Base-by-base conservation (phyloP, 306 rosid genomes). In the Inga laurina region DNA sequence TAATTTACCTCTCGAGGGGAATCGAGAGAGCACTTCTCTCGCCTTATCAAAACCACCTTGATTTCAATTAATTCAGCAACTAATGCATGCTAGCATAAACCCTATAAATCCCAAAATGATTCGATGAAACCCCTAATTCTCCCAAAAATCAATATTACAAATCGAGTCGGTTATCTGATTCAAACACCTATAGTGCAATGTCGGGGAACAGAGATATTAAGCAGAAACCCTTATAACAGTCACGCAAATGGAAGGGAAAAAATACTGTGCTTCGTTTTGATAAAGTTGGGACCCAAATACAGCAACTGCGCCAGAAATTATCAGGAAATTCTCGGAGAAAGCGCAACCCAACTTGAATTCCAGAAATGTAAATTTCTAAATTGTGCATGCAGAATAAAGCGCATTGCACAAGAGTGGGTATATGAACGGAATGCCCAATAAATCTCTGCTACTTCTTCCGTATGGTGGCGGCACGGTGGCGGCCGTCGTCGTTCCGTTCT, bases 401-500 rank as follows among this genome's bases (percentile, higher is more conserved):
- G 64, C 45, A 72, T 15, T 22, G 66, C 76, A 46, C 18, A 62
- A 49, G 7, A 45, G 18, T 41, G 65, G 30, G 69, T 24, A 62
- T 75, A 80, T 35, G 80, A 74, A 80, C 69, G 74, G 79, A 65
- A 82, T 82, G 81, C 14, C 69, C 74, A 82, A 82, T 67, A 77
- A 85, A 88, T 90, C 87, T 76, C 78, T 65, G 57, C 82, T 35
- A 78, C 72, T 75, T 43, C 73, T 52, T 32, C 3, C 8, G 27
- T 41, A 82, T 86, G 87, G 85, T 24, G 87, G 85, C 41, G 85
- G 64, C 61, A 84, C 83, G 78, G 85, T 46, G 83, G 86, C 41
- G 78, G 83, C 67, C 84, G 85, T 72, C 59, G 88, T 80, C 72
- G 45, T 75, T 78, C 3, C 61, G 45, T 32, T 43, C 70, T 45